Base-by-base conservation (phyloP, 495 filamentous ascomycete species). In the Tuber borchii region DNA sequence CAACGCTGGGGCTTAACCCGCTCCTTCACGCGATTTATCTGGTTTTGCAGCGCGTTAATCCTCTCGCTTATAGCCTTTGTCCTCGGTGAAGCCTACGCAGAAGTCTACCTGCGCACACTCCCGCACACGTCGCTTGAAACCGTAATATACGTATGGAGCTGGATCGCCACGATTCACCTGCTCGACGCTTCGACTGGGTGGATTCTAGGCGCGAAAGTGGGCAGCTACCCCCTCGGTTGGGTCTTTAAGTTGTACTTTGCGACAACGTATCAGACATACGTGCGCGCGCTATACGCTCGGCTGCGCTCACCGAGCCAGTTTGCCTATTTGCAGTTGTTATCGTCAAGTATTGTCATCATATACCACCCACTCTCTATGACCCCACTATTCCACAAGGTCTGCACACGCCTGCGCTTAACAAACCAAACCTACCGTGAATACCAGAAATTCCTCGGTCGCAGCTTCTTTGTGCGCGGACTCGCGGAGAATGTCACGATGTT, bases 261-360 rank as follows among this genome's bases (percentile, higher is more conserved):
- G 82, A 82, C 90, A 26, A 91, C 89, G 2, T 91, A 91, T 84
- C 89, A 91, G 83, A 91, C 89, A 3, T 91, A 90, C 83, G 89
- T 91, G n/a, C 88, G 89, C 42, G 89, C 89, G 9, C 78, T 91
- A n/a, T 91, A 90, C 78, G 89, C 89, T 20, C 87, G 89, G 19
- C 85, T 91, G 26, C 88, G 89, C 40, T 87, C 85, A 17, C 89
- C 88, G 6, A 79, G 82, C 31, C 89, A 90, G 80, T 91, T 91
- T 83, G 85, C 88, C 71, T 84, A 86, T 75, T 85, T 91, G 22
- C 89, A 91, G 79, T 79, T 88, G 3, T 81, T 90, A 69, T 90
- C 88, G 1, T 83, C 86, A 75, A 86, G 89, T 76, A 90, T 90
- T 80, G 85, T 90, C 74, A 84, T 90, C 19, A 43, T 83, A 0